These are phyloP conservation scores for Zopfia rhizophila DNA, from an alignment of 2,329 filamentous ascomycete species.

Conservation along the genomic window DNA sequence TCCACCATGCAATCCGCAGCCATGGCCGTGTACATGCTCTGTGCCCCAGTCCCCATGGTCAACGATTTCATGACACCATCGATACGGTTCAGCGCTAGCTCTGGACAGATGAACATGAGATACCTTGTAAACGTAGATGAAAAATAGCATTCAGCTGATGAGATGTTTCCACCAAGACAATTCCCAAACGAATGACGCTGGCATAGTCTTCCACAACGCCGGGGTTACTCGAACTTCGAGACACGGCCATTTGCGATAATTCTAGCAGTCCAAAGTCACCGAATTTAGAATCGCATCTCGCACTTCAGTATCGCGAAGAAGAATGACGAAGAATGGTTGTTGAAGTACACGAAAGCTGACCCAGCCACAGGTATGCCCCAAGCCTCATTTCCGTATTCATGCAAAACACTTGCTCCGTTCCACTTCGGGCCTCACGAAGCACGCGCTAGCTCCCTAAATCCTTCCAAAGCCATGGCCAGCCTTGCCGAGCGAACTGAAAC, in stretches of 20 bases:
- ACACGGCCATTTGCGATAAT: not conserved
- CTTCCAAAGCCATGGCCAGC: conserved; percentile 10
- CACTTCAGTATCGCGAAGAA: not conserved
- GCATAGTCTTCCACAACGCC: not conserved
- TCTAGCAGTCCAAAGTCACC: not conserved
- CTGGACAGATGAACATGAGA: not conserved
- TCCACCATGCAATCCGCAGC: no score
- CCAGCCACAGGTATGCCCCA: not conserved
- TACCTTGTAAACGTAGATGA: not conserved
- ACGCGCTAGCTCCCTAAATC: conserved; percentile 2
- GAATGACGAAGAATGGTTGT: not conserved
- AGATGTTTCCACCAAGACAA: no score
- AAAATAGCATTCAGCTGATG: no score
- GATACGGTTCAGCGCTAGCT: conserved; percentile 7
- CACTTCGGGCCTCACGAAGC: conserved; percentile 9
- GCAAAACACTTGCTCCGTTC: conserved; percentile 21
- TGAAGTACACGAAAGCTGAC: conserved; percentile 2
- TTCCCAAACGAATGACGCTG: no score
- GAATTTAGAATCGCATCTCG: no score
- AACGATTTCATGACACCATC: no score
- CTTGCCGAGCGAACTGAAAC: not conserved
- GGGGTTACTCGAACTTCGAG: not conserved
- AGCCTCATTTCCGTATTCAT: conserved; percentile 24
- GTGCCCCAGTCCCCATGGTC: no score
- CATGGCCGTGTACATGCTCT: no score